Percentiles rank a stretch among this genome's conserved stretches.
These are phyloP conservation scores for Boletus mariae DNA, from an alignment of 1,284 basidiomycete genomes.

Conservation along the genomic window DNA sequence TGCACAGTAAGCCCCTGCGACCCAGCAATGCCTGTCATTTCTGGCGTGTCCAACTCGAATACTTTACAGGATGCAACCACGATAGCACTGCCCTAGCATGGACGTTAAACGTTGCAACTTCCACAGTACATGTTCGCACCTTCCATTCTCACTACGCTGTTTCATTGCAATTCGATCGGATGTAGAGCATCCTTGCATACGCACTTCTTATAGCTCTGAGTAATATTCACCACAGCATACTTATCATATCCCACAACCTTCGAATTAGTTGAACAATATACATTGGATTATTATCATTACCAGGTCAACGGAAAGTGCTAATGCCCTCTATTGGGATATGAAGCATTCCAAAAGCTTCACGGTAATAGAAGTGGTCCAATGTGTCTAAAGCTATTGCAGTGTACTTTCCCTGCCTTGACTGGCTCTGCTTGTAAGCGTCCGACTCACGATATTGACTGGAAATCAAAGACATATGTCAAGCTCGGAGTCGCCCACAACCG, in stretches of 20 bases:
- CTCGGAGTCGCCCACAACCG: not conserved
- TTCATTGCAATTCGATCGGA: constrained; percentile 12
- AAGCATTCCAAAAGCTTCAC: not conserved
- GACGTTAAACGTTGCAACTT: constrained; percentile 13
- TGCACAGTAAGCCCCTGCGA: constrained; percentile 11
- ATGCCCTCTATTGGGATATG: constrained; percentile 7
- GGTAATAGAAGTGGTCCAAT: not conserved
- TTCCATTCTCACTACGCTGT: constrained; percentile 4
- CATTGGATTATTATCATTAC: constrained; percentile 9
- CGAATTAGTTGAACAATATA: constrained; percentile 17
- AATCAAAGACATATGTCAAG: constrained; percentile 1
- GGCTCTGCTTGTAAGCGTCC: constrained; percentile 58
- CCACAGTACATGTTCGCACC: constrained; percentile 21
- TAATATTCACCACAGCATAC: constrained; percentile 17
- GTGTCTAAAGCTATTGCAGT: constrained; percentile 6
- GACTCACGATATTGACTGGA: constrained; percentile 72
- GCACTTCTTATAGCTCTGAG: constrained; percentile 20
- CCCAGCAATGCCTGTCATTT: constrained; percentile 10
- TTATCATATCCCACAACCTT: constrained; percentile 9
- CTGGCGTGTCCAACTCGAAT: constrained; percentile 13
- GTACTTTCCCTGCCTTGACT: constrained; percentile 26
- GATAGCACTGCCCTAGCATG: constrained; percentile 1
- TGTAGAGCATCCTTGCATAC: constrained; percentile 19
- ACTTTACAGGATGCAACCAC: constrained; percentile 6
- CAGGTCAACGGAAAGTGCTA: not conserved